These are phyloP conservation scores for Arachnopeziza araneosa DNA, from an alignment of 2,329 filamentous ascomycete genomes.

Conservation along the genomic window DNA sequence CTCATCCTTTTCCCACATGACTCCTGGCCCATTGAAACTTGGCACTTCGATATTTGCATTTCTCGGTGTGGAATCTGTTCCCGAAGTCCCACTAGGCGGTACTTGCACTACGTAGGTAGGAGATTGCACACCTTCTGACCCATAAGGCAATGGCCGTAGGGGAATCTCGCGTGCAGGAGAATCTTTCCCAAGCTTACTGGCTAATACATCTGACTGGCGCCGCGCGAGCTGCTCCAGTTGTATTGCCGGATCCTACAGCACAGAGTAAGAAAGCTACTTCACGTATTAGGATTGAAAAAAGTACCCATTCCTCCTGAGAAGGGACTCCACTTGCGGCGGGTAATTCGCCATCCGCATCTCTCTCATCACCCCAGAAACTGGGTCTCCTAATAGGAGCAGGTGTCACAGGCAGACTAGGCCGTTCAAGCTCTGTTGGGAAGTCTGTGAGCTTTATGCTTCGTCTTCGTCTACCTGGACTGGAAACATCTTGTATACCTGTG, in stretches of 20 bases:
- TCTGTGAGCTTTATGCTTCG: conserved; percentile 69
- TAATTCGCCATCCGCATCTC: conserved; percentile 51
- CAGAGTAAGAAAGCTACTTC: conserved; percentile 36
- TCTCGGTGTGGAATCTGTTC: conserved; percentile 12
- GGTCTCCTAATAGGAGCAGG: conserved; percentile 71
- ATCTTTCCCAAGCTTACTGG: conserved; percentile 43
- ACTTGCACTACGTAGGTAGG: conserved; percentile 41
- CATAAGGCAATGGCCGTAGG: conserved; percentile 45
- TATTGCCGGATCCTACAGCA: conserved; percentile 59
- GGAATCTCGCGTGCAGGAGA: conserved; percentile 37
- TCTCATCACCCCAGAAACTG: conserved; percentile 57
- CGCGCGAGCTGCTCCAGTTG: conserved; percentile 66
- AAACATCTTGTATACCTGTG: conserved; percentile 26
- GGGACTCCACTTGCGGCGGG: conserved; percentile 79
- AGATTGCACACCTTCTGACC: conserved; percentile 42
- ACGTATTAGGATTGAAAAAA: conserved; percentile 49
- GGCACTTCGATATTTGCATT: conserved; percentile 33
- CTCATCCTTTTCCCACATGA: conserved; percentile 48
- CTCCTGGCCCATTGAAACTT: conserved; percentile 45
- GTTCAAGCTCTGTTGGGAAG: conserved; percentile 76
- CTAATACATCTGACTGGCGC: conserved; percentile 58
- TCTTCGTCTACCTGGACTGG: conserved; percentile 29
- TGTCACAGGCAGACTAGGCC: conserved; percentile 85
- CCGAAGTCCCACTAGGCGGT: conserved; percentile 19
- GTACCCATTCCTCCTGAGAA: conserved; percentile 89